Evolutionary conservation across 2,329 filamentous ascomycete species (phyloP).

Genomic region (Colletotrichum tanaceti): DNA sequence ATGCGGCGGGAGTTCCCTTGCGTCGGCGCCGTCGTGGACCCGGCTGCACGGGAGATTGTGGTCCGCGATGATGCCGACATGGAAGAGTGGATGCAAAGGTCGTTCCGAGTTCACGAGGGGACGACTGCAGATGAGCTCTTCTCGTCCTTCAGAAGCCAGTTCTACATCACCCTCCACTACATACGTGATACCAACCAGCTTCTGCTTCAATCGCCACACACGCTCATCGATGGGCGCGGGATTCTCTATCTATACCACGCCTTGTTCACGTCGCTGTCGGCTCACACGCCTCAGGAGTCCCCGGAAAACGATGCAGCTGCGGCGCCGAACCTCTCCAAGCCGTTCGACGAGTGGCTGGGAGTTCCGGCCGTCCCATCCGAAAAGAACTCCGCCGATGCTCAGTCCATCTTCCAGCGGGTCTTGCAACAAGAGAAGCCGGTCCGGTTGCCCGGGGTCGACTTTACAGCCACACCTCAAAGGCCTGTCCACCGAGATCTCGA

Average conservation of each 20-base stretch:
- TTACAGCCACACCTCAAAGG: neutral
- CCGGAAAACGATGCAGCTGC: neutral
- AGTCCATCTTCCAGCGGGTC: conserved; percentile 2
- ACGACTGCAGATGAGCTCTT: neutral
- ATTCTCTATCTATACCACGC: conserved; percentile 1
- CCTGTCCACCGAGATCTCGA: conserved; percentile 5
- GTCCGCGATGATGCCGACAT: neutral
- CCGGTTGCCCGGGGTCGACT: conserved; percentile 1
- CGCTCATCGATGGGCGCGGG: conserved; percentile 1
- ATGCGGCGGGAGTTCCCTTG: neutral
- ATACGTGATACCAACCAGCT: neutral
- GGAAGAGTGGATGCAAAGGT: neutral
- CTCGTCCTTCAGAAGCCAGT: conserved; percentile 3
- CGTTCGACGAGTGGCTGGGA: conserved; percentile 3
- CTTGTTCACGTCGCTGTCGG: neutral
- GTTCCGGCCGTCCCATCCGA: neutral
- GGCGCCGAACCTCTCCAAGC: neutral
- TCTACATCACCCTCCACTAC: neutral
- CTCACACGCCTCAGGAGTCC: neutral
- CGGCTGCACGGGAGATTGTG: neutral
- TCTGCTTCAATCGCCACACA: conserved; percentile 3
- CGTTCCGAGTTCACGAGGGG: neutral
- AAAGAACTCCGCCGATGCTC: neutral
- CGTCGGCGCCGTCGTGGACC: neutral
- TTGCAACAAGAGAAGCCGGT: conserved; percentile 5